Evolutionary conservation across 2,329 filamentous ascomycete species (phyloP), one percentile per base, ranked within the genome.

Genomic region (Penicillium sp.): DNA sequence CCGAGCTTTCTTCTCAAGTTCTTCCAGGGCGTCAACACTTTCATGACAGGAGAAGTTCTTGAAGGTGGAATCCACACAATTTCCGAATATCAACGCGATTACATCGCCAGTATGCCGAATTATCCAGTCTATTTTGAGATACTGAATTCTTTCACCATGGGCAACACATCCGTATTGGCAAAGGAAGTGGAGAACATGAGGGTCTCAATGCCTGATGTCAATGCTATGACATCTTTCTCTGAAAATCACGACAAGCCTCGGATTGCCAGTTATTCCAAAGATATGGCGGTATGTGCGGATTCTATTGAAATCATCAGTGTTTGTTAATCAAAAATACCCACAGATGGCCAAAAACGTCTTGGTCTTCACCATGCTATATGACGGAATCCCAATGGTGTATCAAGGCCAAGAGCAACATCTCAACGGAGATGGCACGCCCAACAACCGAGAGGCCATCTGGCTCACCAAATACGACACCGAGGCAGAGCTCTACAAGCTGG

Each of bases 171-270:
- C n/a, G 49, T 53, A 0, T 65, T 75, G 10, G 60, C 63, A 2
- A 34, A 57, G 8, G 57, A 42, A 23, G 59, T 72, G 3, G 59
- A 62, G 19, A 35, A 57, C 5, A 65, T 70, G 40, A 62, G 66
- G 36, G 43, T 47, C 7, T 16, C 51, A 7, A 77, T 74, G 46
- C 52, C 60, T 1, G 76, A 84, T 60, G 72, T 78, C 1, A 70
- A 75, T 2, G 71, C 75, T 9, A 71, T 84, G 11, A 80, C 75
- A 7, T 77, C 73, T 0, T 86, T 85, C 61, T 67, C 80, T 3
- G 83, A 85, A 64, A 86, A 85, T 65, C 83, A 86, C 62, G 83
- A 85, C 62, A 76, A 81, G 47, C 61, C 78, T 5, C 80, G 83
- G 7, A 84, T 83, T 66, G 67, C 79, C 4, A 78, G 71, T 54